Evolutionary conservation across 805 yeast species (phyloP).

Genomic region (Wickerhamomyces chambardii): DNA sequence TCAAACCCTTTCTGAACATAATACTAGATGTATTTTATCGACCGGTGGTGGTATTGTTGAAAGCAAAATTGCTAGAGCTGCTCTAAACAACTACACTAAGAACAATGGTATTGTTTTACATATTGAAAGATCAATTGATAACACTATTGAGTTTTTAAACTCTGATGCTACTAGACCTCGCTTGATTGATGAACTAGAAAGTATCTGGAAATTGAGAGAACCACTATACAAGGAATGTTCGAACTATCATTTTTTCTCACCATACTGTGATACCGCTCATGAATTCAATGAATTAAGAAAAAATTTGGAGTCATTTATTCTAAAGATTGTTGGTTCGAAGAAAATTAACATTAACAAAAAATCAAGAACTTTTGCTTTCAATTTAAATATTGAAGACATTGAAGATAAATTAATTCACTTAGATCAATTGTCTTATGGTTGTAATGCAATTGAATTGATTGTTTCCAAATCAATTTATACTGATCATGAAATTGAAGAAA

Average conservation of each 20-base stretch:
- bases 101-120: slow-evolving; percentile 80
- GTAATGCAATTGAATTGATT: slow-evolving; percentile 81
- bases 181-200: slow-evolving; percentile 65
- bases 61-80: slow-evolving; percentile 51
- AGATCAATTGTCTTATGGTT: slow-evolving; percentile 52
- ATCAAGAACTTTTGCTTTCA: slow-evolving; percentile 56
- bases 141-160: slow-evolving; percentile 67
- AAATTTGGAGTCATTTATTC: slow-evolving; percentile 50
- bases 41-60: slow-evolving; percentile 98
- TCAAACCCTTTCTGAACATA: slow-evolving; percentile 31
- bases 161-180: slow-evolving; percentile 85
- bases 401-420: slow-evolving; percentile 33
- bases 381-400: slow-evolving; percentile 62
- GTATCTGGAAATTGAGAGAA: slow-evolving; percentile 82
- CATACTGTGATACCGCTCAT: slow-evolving; percentile 48
- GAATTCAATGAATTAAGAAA: slow-evolving; percentile 50
- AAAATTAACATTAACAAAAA: slow-evolving; percentile 21
- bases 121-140: slow-evolving; percentile 78
- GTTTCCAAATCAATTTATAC: slow-evolving; percentile 37
- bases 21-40: slow-evolving; percentile 55
- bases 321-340: slow-evolving; percentile 49
- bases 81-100: slow-evolving; percentile 44
- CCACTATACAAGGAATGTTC: slow-evolving; percentile 74
- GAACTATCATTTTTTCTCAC: slow-evolving; percentile 67
- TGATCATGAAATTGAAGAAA: slow-evolving; percentile 56